Conservation (phyloP, 257 asterid genomes). For the Schizonepeta tenuifolia region DNA sequence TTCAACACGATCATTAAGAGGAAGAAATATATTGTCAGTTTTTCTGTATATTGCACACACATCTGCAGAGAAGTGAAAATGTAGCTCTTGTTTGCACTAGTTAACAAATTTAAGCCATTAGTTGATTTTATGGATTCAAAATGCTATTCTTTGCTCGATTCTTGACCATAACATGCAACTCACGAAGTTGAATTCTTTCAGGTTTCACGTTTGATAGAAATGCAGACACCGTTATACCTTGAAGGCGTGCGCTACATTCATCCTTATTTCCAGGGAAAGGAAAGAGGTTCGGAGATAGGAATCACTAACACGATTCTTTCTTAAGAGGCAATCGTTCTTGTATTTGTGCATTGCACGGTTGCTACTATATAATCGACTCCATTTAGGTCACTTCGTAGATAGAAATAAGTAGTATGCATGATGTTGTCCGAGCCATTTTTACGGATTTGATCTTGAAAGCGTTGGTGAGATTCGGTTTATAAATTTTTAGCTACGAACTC, state of each 20-base stretch:
- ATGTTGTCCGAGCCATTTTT: not conserved
- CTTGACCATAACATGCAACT: not conserved
- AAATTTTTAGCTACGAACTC: not conserved
- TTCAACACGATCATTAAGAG: not conserved
- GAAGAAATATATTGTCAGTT: not conserved
- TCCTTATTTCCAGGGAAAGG: slow-evolving; percentile 68
- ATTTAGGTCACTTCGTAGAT: not conserved
- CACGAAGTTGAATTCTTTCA: slow-evolving; percentile 34
- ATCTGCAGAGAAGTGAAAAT: not conserved
- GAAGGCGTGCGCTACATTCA: slow-evolving; percentile 70
- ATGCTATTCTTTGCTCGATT: not conserved
- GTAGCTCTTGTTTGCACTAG: not conserved
- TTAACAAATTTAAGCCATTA: not conserved
- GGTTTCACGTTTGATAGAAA: slow-evolving; percentile 93
- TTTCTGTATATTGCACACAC: not conserved
- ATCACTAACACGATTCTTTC: slow-evolving; percentile 32
- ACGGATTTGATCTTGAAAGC: not conserved
- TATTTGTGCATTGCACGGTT: slow-evolving; percentile 1
- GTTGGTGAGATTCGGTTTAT: not conserved
- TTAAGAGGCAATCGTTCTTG: slow-evolving; percentile 10
- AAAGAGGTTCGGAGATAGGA: slow-evolving; percentile 27
- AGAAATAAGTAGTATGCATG: not conserved
- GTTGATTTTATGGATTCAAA: not conserved
- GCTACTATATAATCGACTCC: not conserved
- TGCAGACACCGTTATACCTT: slow-evolving; percentile 78